Conservation (phyloP, 1,139 yeast species). For the Scheffersomyces cryptocercus region DNA sequence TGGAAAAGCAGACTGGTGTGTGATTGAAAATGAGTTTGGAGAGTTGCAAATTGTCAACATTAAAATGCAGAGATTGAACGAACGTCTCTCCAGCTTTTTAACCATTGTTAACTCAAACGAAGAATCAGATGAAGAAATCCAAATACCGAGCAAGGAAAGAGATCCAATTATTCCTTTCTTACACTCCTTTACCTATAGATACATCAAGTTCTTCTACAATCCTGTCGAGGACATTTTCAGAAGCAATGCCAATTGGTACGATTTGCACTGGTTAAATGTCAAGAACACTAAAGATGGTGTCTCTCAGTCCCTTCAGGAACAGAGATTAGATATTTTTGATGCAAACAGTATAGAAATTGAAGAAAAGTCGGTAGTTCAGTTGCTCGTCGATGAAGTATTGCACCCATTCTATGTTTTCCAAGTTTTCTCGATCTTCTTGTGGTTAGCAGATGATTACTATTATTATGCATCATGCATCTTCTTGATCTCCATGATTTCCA, state of each 20-base stretch:
- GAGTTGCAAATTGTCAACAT: conserved; percentile 67
- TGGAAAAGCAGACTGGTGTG: conserved; percentile 90
- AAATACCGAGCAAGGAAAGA: conserved; percentile 18
- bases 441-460: conserved; percentile 91
- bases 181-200: conserved; percentile 75
- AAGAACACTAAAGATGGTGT: conserved; percentile 68
- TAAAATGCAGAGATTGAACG: conserved; percentile 60
- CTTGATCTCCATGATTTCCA: conserved; percentile 77
- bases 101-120: conserved; percentile 22
- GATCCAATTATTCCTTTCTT: conserved; percentile 74
- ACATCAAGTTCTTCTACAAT: conserved; percentile 76
- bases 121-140: conserved; percentile 14
- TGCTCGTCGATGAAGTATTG: conserved; percentile 81
- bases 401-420: conserved; percentile 97
- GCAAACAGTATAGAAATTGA: conserved; percentile 72
- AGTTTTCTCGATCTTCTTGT: conserved; percentile 82
- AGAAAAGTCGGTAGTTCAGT: conserved; percentile 64
- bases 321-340: conserved; percentile 74
- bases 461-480: conserved; percentile 94
- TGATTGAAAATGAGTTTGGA: conserved; percentile 91
- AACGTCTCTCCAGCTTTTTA: conserved; percentile 70
- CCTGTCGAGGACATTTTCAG: conserved; percentile 86
- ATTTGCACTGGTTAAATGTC: conserved; percentile 66
- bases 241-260: conserved; percentile 87
- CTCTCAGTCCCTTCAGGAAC: conserved; percentile 65